These are phyloP conservation scores for Debaryomyces singareniensis DNA, from an alignment of 1,139 yeast genomes.

Conservation along the genomic window DNA sequence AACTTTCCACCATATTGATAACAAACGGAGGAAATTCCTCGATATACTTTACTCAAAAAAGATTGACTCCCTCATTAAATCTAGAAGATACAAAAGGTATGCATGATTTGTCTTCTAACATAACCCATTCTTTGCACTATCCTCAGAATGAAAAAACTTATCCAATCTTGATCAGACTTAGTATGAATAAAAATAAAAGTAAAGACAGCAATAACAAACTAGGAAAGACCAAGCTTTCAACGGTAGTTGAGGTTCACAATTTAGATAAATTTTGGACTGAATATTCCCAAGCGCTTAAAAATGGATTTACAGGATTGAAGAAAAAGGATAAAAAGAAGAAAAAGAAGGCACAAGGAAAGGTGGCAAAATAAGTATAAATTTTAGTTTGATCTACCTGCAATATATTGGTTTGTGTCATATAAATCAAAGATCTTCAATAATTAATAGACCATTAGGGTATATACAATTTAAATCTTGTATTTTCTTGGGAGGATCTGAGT, in stretches of 20 bases:
- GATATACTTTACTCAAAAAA: slow-evolving; percentile 38
- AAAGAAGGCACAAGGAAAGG: slow-evolving; percentile 27
- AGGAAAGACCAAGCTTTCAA: slow-evolving; percentile 50
- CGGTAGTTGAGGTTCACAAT: slow-evolving; percentile 52
- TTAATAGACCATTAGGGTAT: slow-evolving; percentile 39
- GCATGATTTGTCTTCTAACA: slow-evolving; percentile 34
- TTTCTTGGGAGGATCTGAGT: slow-evolving; percentile 5
- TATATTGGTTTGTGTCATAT: background rate
- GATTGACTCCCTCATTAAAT: slow-evolving; percentile 25
- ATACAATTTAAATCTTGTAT: slow-evolving; percentile 27
- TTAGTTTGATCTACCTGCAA: slow-evolving; percentile 2
- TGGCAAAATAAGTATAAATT: slow-evolving; percentile 10
- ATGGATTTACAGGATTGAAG: slow-evolving; percentile 48
- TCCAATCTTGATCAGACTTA: slow-evolving; percentile 47
- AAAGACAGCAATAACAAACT: slow-evolving; percentile 15
- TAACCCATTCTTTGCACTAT: slow-evolving; percentile 14
- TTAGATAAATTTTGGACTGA: slow-evolving; percentile 66
- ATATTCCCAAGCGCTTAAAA: slow-evolving; percentile 58
- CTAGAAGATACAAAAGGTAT: slow-evolving; percentile 9
- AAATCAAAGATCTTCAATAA: slow-evolving; percentile 24
- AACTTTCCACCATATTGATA: slow-evolving; percentile 21
- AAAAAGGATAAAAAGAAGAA: slow-evolving; percentile 48
- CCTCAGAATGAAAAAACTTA: slow-evolving; percentile 22
- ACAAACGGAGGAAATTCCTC: slow-evolving; percentile 34
- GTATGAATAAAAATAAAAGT: slow-evolving; percentile 54